A percentile compares a stretch with the other conserved stretches of the same genome.
phyloP scores from a whole-genome alignment of 1,139 yeast species.

The Starmera stellimalicola region DNA sequence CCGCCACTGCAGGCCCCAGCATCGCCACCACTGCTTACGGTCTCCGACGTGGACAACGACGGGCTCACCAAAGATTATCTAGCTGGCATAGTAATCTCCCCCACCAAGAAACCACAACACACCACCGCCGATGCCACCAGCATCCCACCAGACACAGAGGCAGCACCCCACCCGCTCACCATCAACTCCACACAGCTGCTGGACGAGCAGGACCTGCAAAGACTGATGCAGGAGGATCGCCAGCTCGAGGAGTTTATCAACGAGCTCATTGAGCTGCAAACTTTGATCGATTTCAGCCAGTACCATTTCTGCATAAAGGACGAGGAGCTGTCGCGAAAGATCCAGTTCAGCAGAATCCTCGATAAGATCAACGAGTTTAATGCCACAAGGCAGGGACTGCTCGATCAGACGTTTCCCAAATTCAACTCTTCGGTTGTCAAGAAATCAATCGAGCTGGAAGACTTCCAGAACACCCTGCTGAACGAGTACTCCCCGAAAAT shows the following conservation, averaged over 20 bases:
- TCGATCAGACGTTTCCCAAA: constrained; percentile 1
- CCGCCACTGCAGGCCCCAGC: neutral
- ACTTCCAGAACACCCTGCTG: constrained; percentile 22
- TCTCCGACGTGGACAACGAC: neutral
- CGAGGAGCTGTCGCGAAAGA: constrained; percentile 11
- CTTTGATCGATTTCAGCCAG: constrained; percentile 13
- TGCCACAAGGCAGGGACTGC: constrained; percentile 1
- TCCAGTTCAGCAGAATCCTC: constrained; percentile 17
- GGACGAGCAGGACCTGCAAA: constrained; percentile 19
- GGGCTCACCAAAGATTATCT: neutral
- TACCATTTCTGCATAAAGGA: constrained; percentile 13
- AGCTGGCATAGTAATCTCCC: neutral
- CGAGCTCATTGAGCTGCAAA: constrained; percentile 12
- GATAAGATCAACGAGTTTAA: constrained; percentile 7
- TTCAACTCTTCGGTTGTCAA: constrained; percentile 8
- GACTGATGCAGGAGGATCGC: constrained; percentile 6
- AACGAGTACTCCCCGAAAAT: constrained; percentile 34
- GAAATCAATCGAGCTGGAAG: constrained; percentile 14
- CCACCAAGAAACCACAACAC: constrained; percentile 11
- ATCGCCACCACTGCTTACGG: neutral
- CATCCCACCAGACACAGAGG: too few relatives aligned
- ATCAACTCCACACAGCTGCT: constrained; percentile 11
- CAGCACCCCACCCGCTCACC: too few relatives aligned
- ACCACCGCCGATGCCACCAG: too few relatives aligned
- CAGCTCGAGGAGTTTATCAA: constrained; percentile 20